Base-by-base conservation (phyloP, 2,329 filamentous ascomycete species). In the Fusarium goolgardi region DNA sequence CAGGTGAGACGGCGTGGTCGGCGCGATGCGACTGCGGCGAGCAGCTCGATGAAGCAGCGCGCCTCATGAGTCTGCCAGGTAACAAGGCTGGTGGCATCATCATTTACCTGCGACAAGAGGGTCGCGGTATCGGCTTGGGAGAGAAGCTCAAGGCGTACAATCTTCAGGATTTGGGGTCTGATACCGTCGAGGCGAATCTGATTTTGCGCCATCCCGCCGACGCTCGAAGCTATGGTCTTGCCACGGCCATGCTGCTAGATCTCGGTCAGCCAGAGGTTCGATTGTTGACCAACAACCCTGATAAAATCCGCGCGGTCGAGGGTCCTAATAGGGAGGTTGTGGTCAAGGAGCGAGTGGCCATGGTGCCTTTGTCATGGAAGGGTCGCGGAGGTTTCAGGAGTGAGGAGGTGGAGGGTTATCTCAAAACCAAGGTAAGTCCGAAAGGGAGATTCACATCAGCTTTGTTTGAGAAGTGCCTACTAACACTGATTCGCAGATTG, bases 121-220 rank as follows among this genome's bases (percentile, higher is more conserved):
- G 96, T 0, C 91, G 96, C 25, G 96, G 96, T 3, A 99, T 99
- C 69, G 96, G 96, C 0, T 85, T 99, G 0, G 91, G 93, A 4
- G 94, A 97, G 81, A 99, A 99, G 80, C 85, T 99, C 39, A 98
- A 99, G 81, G 96, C 96, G 6, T 99, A 99, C 80, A 99, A 99
- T 75, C 83, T 99, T 43, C 96, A 99, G 78, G 96, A 99, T 80
- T 83, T 99, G 27, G 96, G 96, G 0, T 94, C 92, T n/a, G 96
- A 99, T 79, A 99, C 96, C 0, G 96, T 98, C 35, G 94, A 99
- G 80, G 96, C 96, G 3, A 99, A 99, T 74, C 81, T 99, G 45
- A 79, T 98, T 25, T 83, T 99, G 41, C 85, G 96, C 44, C 96
- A 99, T 78, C 96, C 96, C 0, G 96, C 96, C 2, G 96, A 99